Evolutionary conservation across 2,329 filamentous ascomycete species (phyloP).

Genomic region (Alternaria gansuensis): DNA sequence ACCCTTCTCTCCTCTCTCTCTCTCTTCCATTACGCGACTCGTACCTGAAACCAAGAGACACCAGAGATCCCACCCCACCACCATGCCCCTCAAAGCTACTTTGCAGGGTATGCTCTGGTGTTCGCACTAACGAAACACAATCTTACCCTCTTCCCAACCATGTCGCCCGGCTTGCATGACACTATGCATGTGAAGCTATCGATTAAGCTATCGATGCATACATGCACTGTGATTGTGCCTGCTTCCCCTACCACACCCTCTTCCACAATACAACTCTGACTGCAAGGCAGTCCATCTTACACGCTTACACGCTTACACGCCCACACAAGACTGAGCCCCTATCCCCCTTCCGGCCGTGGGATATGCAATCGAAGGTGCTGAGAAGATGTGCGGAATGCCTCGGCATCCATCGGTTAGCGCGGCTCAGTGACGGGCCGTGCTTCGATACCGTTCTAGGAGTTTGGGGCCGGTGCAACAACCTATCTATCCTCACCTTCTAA

Average conservation of each 20-base stretch:
- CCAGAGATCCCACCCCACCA: slow-evolving; percentile 3
- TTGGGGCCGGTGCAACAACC: neutral
- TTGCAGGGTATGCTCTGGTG: slow-evolving; percentile 9
- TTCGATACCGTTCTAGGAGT: slow-evolving; percentile 12
- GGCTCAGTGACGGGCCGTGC: slow-evolving; percentile 13
- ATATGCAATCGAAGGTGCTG: slow-evolving; percentile 36
- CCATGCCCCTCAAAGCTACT: slow-evolving; percentile 15
- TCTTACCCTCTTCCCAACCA: slow-evolving; percentile 8
- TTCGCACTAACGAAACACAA: slow-evolving; percentile 1
- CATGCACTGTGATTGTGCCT: slow-evolving; percentile 22
- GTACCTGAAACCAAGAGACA: slow-evolving; percentile 11
- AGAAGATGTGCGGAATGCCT: slow-evolving; percentile 31
- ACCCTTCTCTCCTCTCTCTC: neutral
- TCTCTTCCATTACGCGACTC: slow-evolving; percentile 1
- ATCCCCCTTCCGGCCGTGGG: slow-evolving; percentile 26
- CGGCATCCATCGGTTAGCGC: slow-evolving; percentile 29
- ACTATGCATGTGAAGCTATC: slow-evolving; percentile 15
- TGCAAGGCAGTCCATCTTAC: neutral
- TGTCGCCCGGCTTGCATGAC: slow-evolving; percentile 16
- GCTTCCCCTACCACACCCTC: slow-evolving; percentile 14
- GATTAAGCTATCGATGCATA: slow-evolving; percentile 21
- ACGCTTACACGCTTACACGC: slow-evolving; percentile 1
- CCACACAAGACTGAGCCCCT: neutral
- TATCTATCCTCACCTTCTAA: neutral
- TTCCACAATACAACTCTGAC: slow-evolving; percentile 4